Evolutionary conservation across 2,329 filamentous ascomycete genomes (phyloP).

Genomic region (Graphilbum fragrans): DNA sequence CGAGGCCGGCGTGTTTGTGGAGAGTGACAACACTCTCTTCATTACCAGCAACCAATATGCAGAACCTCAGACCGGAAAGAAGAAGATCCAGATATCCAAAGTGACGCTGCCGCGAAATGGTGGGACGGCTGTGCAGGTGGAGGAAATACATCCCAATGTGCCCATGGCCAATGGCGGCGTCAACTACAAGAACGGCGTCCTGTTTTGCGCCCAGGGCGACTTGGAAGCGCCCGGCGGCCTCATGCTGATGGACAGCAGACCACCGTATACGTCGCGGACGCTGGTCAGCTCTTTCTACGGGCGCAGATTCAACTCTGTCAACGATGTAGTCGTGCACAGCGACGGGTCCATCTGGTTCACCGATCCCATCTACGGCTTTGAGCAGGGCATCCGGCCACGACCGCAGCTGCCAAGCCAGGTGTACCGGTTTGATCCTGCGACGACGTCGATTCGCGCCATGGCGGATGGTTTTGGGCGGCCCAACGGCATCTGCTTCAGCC

Average conservation of each 20-base stretch:
- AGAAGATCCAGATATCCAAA: too few species aligned
- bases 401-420: conserved; percentile 34
- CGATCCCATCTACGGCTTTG: conserved; percentile 30
- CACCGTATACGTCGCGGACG: conserved; percentile 18
- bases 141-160: too few species aligned
- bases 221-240: conserved; percentile 21
- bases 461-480: conserved; percentile 33
- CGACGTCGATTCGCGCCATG: conserved; percentile 29
- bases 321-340: conserved; percentile 24
- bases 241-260: conserved; percentile 18
- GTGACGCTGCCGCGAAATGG: too few species aligned
- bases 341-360: conserved; percentile 36
- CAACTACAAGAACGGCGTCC: conserved; percentile 27
- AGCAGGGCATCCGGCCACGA: conserved; percentile 28
- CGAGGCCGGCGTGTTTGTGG: too few species aligned
- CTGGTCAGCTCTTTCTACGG: conserved; percentile 29
- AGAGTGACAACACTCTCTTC: too few species aligned
- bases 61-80: too few species aligned
- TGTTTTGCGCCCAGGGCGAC: conserved; percentile 15
- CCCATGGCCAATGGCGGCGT: conserved; percentile 7
- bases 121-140: too few species aligned
- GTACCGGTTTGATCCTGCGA: conserved; percentile 30
- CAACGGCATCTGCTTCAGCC: conserved; percentile 26
- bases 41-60: too few species aligned
- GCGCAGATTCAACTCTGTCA: conserved; percentile 32